phyloP scores from a whole-genome alignment of 768 basidiomycete genomes.

The Boletus patriciae region DNA sequence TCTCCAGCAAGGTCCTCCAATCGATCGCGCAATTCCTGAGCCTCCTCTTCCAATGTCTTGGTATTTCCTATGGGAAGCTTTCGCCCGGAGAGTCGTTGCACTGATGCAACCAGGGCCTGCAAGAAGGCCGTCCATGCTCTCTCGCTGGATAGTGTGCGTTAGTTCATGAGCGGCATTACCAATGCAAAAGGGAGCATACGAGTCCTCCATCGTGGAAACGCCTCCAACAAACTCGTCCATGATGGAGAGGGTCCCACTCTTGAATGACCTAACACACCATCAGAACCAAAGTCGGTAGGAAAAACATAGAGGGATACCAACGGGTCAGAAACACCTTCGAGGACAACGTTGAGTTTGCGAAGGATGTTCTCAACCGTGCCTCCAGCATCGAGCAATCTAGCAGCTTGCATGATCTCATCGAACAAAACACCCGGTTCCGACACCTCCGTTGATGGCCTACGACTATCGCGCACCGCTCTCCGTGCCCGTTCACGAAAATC shows the following conservation, averaged over 20 bases:
- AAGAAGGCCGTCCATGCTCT: conserved; percentile 64
- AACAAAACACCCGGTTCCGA: conserved; percentile 57
- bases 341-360: conserved; percentile 51
- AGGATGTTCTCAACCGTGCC: conserved; percentile 56
- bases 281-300: neutral
- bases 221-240: conserved; percentile 68
- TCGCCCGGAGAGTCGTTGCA: conserved; percentile 67
- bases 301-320: conserved; percentile 37
- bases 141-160: conserved; percentile 45
- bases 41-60: conserved; percentile 53
- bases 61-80: conserved; percentile 53
- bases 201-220: conserved; percentile 55
- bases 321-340: conserved; percentile 62
- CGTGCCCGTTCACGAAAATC: conserved; percentile 70
- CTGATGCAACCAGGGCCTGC: conserved; percentile 56
- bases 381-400: conserved; percentile 42
- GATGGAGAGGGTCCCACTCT: conserved; percentile 56
- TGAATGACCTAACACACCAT: conserved; percentile 50
- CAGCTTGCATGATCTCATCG: conserved; percentile 59
- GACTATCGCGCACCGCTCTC: conserved; percentile 32
- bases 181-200: conserved; percentile 44
- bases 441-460: conserved; percentile 19
- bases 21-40: conserved; percentile 55
- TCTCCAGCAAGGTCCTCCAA: conserved; percentile 68
- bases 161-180: conserved; percentile 10